These are phyloP conservation scores for Quillaja saponaria DNA, from an alignment of 306 rosid genomes.

Conservation along the genomic window DNA sequence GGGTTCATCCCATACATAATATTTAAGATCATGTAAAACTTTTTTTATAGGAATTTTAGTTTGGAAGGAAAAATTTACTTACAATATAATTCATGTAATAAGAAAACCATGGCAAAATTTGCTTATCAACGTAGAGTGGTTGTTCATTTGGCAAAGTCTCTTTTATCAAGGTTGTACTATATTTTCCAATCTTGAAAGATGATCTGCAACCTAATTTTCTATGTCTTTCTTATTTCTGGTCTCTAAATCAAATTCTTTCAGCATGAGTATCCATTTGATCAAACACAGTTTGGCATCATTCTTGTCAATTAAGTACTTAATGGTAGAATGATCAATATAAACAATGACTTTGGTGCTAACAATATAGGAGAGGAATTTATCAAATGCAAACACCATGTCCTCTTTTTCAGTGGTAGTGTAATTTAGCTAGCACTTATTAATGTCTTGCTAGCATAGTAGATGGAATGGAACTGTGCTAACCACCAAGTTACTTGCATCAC, in stretches of 20 bases:
- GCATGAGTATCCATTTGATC: background rate
- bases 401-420: background rate
- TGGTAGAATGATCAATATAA: background rate
- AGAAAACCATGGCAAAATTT: background rate
- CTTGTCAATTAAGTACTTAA: background rate
- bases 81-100: background rate
- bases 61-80: background rate
- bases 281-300: background rate
- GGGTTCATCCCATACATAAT: too few species aligned
- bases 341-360: background rate
- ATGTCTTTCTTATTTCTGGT: background rate
- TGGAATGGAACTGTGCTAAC: background rate
- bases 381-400: background rate
- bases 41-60: background rate
- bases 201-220: background rate
- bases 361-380: background rate
- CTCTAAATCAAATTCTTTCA: background rate
- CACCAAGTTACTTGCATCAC: background rate
- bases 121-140: background rate
- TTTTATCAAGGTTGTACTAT: background rate
- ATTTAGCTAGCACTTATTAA: background rate
- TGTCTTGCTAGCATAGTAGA: background rate
- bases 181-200: too few species aligned
- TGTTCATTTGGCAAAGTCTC: background rate
- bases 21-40: background rate